Percentiles rank a stretch among this genome's conserved stretches.
phyloP scores from a whole-genome alignment of 2,329 filamentous ascomycete species.

The Aureobasidium lini region DNA sequence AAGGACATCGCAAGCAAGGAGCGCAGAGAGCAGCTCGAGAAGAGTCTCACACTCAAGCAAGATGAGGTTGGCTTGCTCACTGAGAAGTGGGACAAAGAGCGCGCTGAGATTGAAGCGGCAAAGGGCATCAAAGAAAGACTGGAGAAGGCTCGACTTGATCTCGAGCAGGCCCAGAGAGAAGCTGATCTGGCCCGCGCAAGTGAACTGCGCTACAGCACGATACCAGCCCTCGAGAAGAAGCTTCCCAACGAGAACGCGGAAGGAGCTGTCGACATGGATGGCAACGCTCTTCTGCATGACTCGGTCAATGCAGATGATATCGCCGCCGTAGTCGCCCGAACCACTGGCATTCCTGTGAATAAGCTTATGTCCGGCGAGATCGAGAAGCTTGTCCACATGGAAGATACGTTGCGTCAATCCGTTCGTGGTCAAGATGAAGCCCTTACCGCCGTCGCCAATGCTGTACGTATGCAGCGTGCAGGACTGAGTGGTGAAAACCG shows the following conservation, averaged over 20 bases:
- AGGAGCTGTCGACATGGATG: slow-evolving; percentile 34
- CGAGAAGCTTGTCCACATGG: slow-evolving; percentile 93
- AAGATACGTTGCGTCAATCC: slow-evolving; percentile 73
- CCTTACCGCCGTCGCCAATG: slow-evolving; percentile 81
- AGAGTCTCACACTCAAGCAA: slow-evolving; percentile 66
- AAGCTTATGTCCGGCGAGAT: slow-evolving; percentile 91
- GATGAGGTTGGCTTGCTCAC: slow-evolving; percentile 68
- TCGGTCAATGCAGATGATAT: slow-evolving; percentile 95
- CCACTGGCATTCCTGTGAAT: slow-evolving; percentile 85
- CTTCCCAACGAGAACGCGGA: slow-evolving; percentile 65
- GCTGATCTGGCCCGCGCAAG: slow-evolving; percentile 88
- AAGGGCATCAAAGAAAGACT: slow-evolving; percentile 85
- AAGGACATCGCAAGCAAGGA: slow-evolving; percentile 85
- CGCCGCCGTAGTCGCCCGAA: slow-evolving; percentile 78
- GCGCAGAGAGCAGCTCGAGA: slow-evolving; percentile 76
- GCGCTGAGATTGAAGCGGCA: slow-evolving; percentile 73
- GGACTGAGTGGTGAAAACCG: slow-evolving; percentile 87
- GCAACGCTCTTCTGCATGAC: slow-evolving; percentile 68
- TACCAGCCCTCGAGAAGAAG: slow-evolving; percentile 71
- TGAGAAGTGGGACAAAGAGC: slow-evolving; percentile 84
- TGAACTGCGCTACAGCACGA: slow-evolving; percentile 80
- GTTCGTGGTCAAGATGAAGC: slow-evolving; percentile 94
- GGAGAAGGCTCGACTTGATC: slow-evolving; percentile 73
- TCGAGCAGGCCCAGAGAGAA: slow-evolving; percentile 79
- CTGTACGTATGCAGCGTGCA: slow-evolving; percentile 87